Conservation (phyloP, 345 rosid species). For the Populus pruinosa region DNA sequence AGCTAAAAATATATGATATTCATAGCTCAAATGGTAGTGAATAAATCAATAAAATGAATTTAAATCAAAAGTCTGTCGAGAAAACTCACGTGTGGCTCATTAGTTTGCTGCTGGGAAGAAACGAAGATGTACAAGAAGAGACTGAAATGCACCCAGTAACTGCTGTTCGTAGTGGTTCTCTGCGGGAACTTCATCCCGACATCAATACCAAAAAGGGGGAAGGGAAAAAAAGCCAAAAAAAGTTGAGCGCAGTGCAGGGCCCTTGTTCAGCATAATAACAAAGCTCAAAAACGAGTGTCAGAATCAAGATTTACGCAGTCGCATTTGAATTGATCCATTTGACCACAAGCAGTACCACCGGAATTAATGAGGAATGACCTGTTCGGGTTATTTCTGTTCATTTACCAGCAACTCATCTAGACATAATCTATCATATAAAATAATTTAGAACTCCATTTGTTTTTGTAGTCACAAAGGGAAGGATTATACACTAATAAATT, state of each 20-base stretch:
- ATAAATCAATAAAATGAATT: no score
- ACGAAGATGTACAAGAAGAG: not conserved
- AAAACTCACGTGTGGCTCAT: not conserved
- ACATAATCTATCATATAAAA: not conserved
- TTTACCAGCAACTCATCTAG: no score
- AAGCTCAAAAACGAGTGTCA: not conserved
- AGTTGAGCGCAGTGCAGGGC: no score
- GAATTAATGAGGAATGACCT: not conserved
- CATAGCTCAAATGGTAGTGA: no score
- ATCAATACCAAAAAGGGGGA: not conserved
- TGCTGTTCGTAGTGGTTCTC: not conserved
- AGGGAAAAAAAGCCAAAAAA: not conserved
- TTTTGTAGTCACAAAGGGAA: no score
- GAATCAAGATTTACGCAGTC: not conserved
- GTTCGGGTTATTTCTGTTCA: not conserved
- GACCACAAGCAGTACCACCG: not conserved
- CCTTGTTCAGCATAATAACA: not conserved
- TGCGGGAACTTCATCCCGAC: no score
- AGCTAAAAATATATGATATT: no score
- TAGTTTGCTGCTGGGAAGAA: not conserved
- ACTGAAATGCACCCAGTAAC: not conserved
- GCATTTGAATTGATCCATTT: not conserved
- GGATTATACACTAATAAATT: not conserved
- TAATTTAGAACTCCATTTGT: no score
- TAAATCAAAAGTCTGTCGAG: not conserved